Evolutionary conservation across 768 basidiomycete species (phyloP), one percentile per base, ranked within the genome.

Genomic region (Pulveroboletus frians): DNA sequence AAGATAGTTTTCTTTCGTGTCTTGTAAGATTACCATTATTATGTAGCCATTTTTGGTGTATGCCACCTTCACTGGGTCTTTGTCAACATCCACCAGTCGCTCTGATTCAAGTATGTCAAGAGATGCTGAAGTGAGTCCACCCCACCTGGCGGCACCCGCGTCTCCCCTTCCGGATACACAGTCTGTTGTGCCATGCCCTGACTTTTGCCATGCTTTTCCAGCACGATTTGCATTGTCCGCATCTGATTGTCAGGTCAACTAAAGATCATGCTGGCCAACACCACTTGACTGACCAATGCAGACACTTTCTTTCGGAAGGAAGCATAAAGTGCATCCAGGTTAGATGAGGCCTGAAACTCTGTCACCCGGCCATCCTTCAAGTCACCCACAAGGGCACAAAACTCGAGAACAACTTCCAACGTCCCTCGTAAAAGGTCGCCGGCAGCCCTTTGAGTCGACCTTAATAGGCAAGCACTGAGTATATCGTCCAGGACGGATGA

Each of bases 401-500:
- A 78, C 46, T 86, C 81, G 39, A 92, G 71, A 4, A 89, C 74
- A 32, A 80, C 62, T 58, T 86, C 83, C 52, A 91, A 67, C 27
- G 76, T 73, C 21, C 76, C 75, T 14, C 81, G 76, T 21, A 92
- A 71, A 29, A 83, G 66, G 54, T 88, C 86, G 1, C 83, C 80
- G 1, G 78, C 80, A 7, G 74, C 72, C 54, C 77, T 73, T 64
- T 92, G 89, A 3, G 76, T 74, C 1, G 85, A 82, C 36, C 85
- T 73, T 40, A 92, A 65, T 21, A 91, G 70, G 60, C 88, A 91
- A 13, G 86, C 84, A 47, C 76, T 83, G 37, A 92, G 76, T 11
- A 92, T 81, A 49, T 85, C 77, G 58, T 92, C 85, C 59, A 93
- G 64, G 37, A 89, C 64, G 4, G 63, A 64, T 0, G 85, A 86